Evolutionary conservation across 1,284 basidiomycete species (phyloP), one percentile per base, ranked within the genome.

Genomic region (Puccinia triticina): DNA sequence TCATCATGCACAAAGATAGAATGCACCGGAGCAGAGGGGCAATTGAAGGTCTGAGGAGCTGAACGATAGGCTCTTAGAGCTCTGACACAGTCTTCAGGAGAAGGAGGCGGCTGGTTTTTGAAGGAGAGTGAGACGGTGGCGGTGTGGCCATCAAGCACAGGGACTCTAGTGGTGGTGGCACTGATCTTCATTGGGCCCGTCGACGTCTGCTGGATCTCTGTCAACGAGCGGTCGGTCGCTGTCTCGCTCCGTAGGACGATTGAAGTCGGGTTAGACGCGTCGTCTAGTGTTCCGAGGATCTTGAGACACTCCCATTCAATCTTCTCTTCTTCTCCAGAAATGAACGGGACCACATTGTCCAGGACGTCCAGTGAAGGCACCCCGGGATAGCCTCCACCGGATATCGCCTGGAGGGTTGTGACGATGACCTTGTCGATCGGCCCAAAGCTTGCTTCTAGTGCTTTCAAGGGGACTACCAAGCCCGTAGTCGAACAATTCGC

Each of bases 401-500:
- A 96, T 88, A 99, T 96, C 83, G 97, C 97, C 88, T 99, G 97
- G 90, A 99, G 92, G 1, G 97, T 99, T 32, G 94, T 96, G 86
- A 96, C 92, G 86, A 98, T 89, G 85, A 95, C 91, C 16, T 91
- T 91, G 85, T 98, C 94, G 85, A 99, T 89, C 21, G 96, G 95
- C 1, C 97, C 97, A 84, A 99, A 99, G 0, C 92, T 90, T 84
- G 91, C 91, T 88, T 98, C 95, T 84, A 99, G 91, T 0, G 96
- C 96, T 82, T 92, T 91, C 84, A 99, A 91, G 18, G 96, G 95
- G 64, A 99, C 92, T 83, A 97, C 95, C 84, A 94, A 90, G 37
- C 93, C 96, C 1, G 97, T 99, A 23, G 97, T 98, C 50, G 94
- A 94, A 89, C 97, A 99, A 89, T 99, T 99, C 84, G 97, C 97